Conservation (phyloP, 2,329 filamentous ascomycete genomes). For the Tolypocladium album region DNA sequence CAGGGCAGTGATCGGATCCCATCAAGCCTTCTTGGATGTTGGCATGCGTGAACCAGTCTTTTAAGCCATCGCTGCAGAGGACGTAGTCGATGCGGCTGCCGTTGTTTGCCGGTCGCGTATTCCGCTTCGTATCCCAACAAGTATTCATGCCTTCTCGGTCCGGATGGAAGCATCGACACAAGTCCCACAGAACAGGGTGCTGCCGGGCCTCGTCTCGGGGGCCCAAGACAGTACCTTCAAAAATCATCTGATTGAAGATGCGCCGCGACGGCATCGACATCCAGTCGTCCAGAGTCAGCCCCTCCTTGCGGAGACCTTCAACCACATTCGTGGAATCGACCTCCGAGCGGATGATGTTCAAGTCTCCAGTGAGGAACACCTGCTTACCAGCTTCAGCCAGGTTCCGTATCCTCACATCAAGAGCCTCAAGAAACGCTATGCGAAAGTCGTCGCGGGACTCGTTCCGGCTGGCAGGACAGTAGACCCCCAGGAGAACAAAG, state of each 20-base stretch:
- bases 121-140: conserved; percentile 91
- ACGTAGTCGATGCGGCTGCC: conserved; percentile 92
- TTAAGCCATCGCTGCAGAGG: conserved; percentile 69
- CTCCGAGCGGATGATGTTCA: conserved; percentile 65
- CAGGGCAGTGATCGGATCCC: conserved; percentile 94
- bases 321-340: conserved; percentile 67
- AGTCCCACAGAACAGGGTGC: conserved; percentile 66
- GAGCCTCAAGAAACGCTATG: conserved; percentile 63
- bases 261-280: conserved; percentile 60
- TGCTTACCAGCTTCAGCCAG: conserved; percentile 69
- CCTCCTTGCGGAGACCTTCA: conserved; percentile 62
- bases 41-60: conserved; percentile 65
- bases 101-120: conserved; percentile 90
- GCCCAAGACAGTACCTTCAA: conserved; percentile 58
- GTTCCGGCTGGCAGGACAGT: conserved; percentile 83
- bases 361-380: conserved; percentile 75
- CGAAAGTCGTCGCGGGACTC: conserved; percentile 77
- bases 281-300: conserved; percentile 59
- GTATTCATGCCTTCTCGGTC: conserved; percentile 85
- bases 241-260: conserved; percentile 77
- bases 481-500: conserved; percentile 87
- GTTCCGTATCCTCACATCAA: conserved; percentile 80
- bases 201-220: conserved; percentile 60
- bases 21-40: conserved; percentile 90
- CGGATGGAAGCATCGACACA: conserved; percentile 73